Evolutionary conservation across 768 basidiomycete genomes (phyloP), one percentile per base, ranked within the genome.

Genomic region (Suillus subaureus): DNA sequence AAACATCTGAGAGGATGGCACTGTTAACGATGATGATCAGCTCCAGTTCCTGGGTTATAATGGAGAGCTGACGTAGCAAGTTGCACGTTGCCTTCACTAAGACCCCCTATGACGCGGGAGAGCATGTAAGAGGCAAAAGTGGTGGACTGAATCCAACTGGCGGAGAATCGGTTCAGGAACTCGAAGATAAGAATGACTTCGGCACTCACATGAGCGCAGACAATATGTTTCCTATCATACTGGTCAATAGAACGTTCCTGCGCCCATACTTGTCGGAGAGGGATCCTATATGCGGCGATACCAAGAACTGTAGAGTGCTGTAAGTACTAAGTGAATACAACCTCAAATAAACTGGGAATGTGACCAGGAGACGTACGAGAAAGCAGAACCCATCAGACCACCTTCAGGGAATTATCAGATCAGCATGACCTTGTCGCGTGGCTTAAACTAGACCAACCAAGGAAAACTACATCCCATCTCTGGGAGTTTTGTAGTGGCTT

Each of bases 1-100:
- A 93, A 49, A 98, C 87, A 74, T 99, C 97, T 28, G 95, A 94
- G 39, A 99, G 86, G 71, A 96, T 96, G 6, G 97, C 96, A 71
- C 94, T 97, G 69, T 54, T 65, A 21, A 28, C 16, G 26, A 28
- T 28, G 26, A 15, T 6, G n/a, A 21, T 60, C 26, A 40, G 47
- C n/a, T 35, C 18, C 43, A 45, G 33, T 15, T 18, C 33, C 23
- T 57, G 11, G 51, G 31, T 37, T 37, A 67, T 21, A 9, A 28
- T n/a, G 42, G 39, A 31, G 56, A 39, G 84, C 91, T 70, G 73
- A 95, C 95, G 96, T 96, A 55, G 93, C 92, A 54, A 99, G 82
- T 74, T 99, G 97, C 13, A 99, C 97, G 73, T 99, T 99, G 54
- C 97, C 97, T 80, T 99, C 97, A 72, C 93, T 94, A 11, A 98